Evolutionary conservation across 192 early-diverging fungal genomes (phyloP).

Genomic region (Coemansia sp.): DNA sequence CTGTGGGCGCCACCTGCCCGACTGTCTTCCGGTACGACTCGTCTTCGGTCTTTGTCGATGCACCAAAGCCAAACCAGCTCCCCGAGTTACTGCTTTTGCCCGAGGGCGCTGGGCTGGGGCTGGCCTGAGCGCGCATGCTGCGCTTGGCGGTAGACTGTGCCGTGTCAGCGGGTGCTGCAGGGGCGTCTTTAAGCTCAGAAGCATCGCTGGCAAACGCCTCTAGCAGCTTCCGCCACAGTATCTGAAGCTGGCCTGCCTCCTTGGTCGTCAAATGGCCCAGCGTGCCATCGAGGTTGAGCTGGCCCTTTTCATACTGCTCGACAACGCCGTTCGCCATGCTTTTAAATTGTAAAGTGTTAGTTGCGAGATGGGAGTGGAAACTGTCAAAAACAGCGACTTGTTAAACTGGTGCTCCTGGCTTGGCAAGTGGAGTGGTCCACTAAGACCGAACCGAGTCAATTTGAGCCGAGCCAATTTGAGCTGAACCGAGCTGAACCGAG

Average conservation of each 20-base stretch:
- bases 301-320: conserved; percentile 48
- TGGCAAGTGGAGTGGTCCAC: too few species aligned
- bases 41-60: conserved; percentile 16
- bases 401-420: too few species aligned
- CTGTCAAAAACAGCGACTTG: too few species aligned
- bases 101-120: background rate
- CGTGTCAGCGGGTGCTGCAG: conserved; percentile 6
- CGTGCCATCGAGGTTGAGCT: conserved; percentile 46
- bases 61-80: conserved; percentile 43
- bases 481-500: background rate
- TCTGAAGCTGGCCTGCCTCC: conserved; percentile 49
- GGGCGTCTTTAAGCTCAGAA: conserved; percentile 11
- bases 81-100: conserved; percentile 4
- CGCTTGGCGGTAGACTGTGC: conserved; percentile 10
- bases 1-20: conserved; percentile 15
- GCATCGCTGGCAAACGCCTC: conserved; percentile 23
- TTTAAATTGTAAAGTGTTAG: background rate
- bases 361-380: too few species aligned
- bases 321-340: conserved; percentile 34
- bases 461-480: background rate
- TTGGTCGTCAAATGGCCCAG: conserved; percentile 52
- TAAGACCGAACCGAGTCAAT: background rate
- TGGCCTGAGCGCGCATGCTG: conserved; percentile 1
- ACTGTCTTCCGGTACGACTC: conserved; percentile 33
- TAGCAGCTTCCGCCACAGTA: conserved; percentile 57